Evolutionary conservation across 805 yeast species (phyloP), one percentile per base, ranked within the genome.

Genomic region (Wickerhamomyces sydowiorum): DNA sequence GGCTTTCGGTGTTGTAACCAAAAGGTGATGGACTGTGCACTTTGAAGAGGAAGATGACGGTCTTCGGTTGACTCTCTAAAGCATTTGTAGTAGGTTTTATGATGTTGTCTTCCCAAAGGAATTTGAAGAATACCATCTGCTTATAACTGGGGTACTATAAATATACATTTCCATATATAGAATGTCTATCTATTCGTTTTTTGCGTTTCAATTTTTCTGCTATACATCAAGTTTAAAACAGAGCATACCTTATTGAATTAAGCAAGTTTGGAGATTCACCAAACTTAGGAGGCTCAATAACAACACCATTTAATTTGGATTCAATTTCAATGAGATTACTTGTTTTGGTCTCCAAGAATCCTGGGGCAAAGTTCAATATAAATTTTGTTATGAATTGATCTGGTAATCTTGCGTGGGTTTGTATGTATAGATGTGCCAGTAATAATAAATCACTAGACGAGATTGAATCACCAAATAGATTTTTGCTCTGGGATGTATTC

Each of bases 371-470:
- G 22, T 45, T 46, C 5, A 49, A 40, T 43, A 70, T 44, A 41
- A 57, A 68, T 6, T 53, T 54, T 5, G 45, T 45, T 5, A 70
- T 47, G 45, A 69, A 70, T 35, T 52, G 60, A 43, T 71, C 75
- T 2, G 75, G 74, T 28, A 71, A 57, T 9, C 55, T 56, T 10
- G 45, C 48, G 36, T 44, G 51, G 1, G 67, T 60, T 39, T 64
- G 47, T 7, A 66, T 57, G 42, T 53, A 46, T 6, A 70, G 33
- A 44, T 71, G 67, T 1, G 75, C 65, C 29, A 57, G 47, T 3
- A 70, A 50, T 13, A 70, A 44, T 4, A 69, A 41, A 42, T 70
- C 70, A 3, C 66, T 50, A 1, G 71, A 48, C 7, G 65, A 43
- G 36, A 60, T 14, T 2, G 31, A 6, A 7, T 30, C 18, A n/a